phyloP scores from a whole-genome alignment of 768 basidiomycete genomes.

The Leccinum broughii region DNA sequence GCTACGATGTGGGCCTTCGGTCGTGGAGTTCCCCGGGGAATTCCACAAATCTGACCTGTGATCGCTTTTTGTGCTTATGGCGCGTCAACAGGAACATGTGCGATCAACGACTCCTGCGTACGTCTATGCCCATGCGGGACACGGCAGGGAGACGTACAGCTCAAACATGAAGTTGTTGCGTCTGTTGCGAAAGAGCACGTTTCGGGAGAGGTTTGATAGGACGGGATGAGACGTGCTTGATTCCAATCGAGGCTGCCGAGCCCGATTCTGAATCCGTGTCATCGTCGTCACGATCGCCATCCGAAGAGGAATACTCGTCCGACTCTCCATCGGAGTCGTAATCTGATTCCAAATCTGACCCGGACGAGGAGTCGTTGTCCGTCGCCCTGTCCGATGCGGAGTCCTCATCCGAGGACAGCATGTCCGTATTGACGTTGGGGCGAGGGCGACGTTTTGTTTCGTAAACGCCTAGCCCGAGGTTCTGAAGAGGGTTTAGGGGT shows the following conservation, averaged over 20 bases:
- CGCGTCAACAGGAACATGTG: background rate
- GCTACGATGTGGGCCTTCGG: background rate
- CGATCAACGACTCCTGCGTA: background rate
- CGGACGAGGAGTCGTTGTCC: slow-evolving; percentile 8
- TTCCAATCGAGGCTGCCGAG: slow-evolving; percentile 27
- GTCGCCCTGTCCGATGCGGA: slow-evolving; percentile 1
- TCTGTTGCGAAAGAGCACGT: slow-evolving; percentile 28
- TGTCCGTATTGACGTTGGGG: slow-evolving; percentile 16
- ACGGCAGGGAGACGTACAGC: background rate
- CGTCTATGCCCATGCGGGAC: background rate
- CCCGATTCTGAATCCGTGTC: slow-evolving; percentile 18
- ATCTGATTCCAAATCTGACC: slow-evolving; percentile 14
- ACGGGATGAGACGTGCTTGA: slow-evolving; percentile 43
- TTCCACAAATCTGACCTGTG: background rate
- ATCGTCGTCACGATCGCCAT: slow-evolving; percentile 8
- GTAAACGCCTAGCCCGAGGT: slow-evolving; percentile 65
- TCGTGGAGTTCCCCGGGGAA: background rate
- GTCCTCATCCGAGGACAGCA: slow-evolving; percentile 11
- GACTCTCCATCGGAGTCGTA: slow-evolving; percentile 16
- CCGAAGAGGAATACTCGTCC: slow-evolving; percentile 5
- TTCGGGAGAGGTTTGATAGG: slow-evolving; percentile 50
- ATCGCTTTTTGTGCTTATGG: background rate
- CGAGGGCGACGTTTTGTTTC: slow-evolving; percentile 37
- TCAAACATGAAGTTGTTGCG: slow-evolving; percentile 36
- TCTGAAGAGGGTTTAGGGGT: slow-evolving; percentile 36